Conservation (phyloP, 257 asterid genomes). For the Lycium ferocissimum region DNA sequence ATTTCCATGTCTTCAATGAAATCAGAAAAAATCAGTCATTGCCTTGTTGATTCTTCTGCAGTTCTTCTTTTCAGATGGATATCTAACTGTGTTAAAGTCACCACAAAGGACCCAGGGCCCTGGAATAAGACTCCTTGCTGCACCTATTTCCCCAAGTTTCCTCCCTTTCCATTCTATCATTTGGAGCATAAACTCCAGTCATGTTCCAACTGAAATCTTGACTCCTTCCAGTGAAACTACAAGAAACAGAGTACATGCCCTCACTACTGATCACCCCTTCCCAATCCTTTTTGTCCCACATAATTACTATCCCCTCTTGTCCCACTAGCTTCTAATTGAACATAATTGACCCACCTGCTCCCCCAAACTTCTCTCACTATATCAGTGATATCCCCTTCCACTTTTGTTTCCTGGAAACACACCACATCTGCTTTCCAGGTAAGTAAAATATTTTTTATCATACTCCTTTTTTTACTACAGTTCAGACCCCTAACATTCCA, state of each 20-base stretch:
- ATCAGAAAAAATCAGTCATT: too few species aligned
- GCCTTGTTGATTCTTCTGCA: background rate
- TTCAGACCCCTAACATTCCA: too few species aligned
- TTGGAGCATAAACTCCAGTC: background rate
- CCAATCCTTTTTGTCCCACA: background rate
- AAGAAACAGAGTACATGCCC: background rate
- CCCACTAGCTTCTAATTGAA: background rate
- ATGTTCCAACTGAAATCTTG: background rate
- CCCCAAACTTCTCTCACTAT: too few species aligned
- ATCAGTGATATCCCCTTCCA: too few species aligned
- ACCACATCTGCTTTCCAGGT: too few species aligned
- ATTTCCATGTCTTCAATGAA: background rate
- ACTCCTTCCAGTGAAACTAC: background rate
- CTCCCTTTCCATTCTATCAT: background rate
- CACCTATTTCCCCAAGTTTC: too few species aligned
- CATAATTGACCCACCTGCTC: background rate
- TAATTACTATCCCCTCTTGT: background rate
- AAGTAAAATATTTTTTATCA: too few species aligned
- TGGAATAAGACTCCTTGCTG: too few species aligned
- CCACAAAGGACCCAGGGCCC: too few species aligned
- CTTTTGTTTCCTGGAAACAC: too few species aligned
- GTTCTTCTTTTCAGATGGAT: background rate
- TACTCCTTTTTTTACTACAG: too few species aligned
- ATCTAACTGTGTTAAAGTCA: too few species aligned
- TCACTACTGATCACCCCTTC: background rate